Base-by-base conservation (phyloP, 2,329 filamentous ascomycete species). In the Pseudogymnoascus sp. region DNA sequence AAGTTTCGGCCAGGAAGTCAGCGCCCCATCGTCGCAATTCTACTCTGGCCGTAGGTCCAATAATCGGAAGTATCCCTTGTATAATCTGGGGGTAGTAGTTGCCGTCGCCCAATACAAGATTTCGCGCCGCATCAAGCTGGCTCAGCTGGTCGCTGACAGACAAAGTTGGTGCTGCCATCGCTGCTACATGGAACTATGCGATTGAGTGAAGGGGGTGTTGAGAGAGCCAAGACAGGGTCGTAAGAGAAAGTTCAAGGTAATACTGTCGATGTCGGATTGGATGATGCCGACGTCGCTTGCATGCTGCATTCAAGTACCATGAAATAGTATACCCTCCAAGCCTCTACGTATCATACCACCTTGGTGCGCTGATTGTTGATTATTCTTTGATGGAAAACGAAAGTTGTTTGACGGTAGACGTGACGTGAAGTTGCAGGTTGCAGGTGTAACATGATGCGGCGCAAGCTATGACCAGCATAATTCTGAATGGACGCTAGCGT, bases 11-110 rank as follows among this genome's bases (percentile, higher is more conserved):
- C 45, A 99, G 80, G 72, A 99, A 99, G 65, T 97, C 92, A 65
- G 92, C 88, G 27, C 93, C 94, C 94, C 94, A 99, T 87, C 92
- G 82, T 75, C 92, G 88, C 70, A 97, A 79, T 75, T 96, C 90
- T 62, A 96, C 77, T 64, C 85, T 82, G 66, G 90, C 83, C 67
- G 82, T 81, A 60, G 88, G 84, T 64, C 87, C 87, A 74, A 97
- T 89, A 70, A 97, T 92, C 62, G 92, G 92, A n/a, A 97, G 79
- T 65, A 97, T 91, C 58, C 91, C 92, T 71, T 90, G 89, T 65
- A 99, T 87, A 72, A 99, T 93, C 74, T 90, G 90, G 59, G 88
- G 87, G 75, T 97, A 99, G 77, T 95, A 91, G 72, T 86, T 86
- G 66, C 92, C 83, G 76, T 97, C 92, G 68, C 84, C 85, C 64